Evolutionary conservation across 768 basidiomycete genomes (phyloP).

Genomic region (Lentinus brumalis): DNA sequence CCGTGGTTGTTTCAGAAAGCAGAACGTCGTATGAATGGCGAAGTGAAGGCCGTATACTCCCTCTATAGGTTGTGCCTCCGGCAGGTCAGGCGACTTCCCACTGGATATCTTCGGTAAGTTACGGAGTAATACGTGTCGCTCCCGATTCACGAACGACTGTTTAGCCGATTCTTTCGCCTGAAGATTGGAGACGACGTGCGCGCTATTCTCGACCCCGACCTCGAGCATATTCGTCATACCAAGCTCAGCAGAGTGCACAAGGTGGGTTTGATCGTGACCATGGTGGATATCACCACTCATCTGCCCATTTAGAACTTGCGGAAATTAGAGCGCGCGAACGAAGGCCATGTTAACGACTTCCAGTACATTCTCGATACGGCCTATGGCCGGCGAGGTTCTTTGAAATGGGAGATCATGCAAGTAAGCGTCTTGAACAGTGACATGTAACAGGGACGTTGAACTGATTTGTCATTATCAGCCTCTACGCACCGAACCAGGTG

Average conservation of each 20-base stretch:
- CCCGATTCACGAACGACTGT: conserved; percentile 4
- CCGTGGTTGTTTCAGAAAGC: background rate
- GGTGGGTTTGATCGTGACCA: conserved; percentile 37
- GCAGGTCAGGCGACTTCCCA: conserved; percentile 46
- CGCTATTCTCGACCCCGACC: conserved; percentile 42
- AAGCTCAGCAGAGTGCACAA: conserved; percentile 55
- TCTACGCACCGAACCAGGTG: conserved; percentile 49
- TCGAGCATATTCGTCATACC: conserved; percentile 32
- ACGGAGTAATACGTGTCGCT: conserved; percentile 7
- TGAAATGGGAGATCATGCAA: conserved; percentile 68
- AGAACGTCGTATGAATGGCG: conserved; percentile 14
- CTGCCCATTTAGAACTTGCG: conserved; percentile 47
- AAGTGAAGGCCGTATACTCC: conserved; percentile 24
- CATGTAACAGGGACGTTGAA: background rate
- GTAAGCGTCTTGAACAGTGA: conserved; percentile 38
- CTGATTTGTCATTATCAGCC: conserved; percentile 43
- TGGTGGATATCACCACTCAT: background rate
- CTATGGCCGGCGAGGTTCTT: conserved; percentile 74
- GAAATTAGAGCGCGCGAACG: conserved; percentile 56
- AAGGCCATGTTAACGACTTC: conserved; percentile 51
- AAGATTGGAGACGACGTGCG: conserved; percentile 61
- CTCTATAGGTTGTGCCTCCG: conserved; percentile 44
- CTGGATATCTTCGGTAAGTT: conserved; percentile 47
- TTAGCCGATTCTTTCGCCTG: conserved; percentile 65
- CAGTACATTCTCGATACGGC: conserved; percentile 63